These are phyloP conservation scores for Wallacemonas rigidus DNA, from an alignment of 208 protist species.

Conservation along the genomic window DNA sequence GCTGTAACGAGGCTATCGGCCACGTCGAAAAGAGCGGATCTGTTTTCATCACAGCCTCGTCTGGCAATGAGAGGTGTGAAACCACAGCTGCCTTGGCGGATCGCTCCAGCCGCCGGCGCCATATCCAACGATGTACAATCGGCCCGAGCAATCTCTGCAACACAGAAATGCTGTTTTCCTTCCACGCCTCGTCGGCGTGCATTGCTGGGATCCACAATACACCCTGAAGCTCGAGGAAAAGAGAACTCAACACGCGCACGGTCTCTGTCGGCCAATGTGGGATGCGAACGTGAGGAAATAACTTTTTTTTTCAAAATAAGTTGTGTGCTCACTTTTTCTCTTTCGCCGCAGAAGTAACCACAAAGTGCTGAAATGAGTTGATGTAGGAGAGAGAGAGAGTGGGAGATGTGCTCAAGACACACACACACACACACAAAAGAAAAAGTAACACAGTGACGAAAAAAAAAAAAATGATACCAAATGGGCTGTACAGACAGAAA, in stretches of 20 bases:
- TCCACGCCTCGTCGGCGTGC: conserved; percentile 12
- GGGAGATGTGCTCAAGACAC: too few species aligned
- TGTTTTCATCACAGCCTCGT: conserved; percentile 22
- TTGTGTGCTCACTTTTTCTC: not conserved
- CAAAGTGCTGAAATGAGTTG: too few species aligned
- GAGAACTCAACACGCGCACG: too few species aligned
- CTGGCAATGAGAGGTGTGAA: conserved; percentile 8
- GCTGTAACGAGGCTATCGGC: conserved; percentile 34
- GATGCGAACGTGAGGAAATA: too few species aligned
- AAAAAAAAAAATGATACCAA: conserved; percentile 10
- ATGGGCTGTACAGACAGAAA: not conserved
- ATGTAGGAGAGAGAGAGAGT: too few species aligned
- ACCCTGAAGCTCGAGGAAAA: too few species aligned
- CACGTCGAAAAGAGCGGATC: conserved; percentile 48
- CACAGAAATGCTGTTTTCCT: conserved; percentile 23
- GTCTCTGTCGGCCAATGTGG: too few species aligned
- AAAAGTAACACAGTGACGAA: conserved; percentile 11
- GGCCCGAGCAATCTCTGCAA: conserved; percentile 31
- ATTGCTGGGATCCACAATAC: not conserved
- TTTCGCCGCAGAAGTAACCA: not conserved
- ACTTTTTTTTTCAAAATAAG: too few species aligned
- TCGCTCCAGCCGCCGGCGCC: not conserved
- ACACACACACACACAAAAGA: too few species aligned
- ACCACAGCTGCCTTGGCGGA: not conserved
- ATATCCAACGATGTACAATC: conserved; percentile 14